Base-by-base conservation (phyloP, 2,329 filamentous ascomycete species). In the Drechslerella coelobrocha region DNA sequence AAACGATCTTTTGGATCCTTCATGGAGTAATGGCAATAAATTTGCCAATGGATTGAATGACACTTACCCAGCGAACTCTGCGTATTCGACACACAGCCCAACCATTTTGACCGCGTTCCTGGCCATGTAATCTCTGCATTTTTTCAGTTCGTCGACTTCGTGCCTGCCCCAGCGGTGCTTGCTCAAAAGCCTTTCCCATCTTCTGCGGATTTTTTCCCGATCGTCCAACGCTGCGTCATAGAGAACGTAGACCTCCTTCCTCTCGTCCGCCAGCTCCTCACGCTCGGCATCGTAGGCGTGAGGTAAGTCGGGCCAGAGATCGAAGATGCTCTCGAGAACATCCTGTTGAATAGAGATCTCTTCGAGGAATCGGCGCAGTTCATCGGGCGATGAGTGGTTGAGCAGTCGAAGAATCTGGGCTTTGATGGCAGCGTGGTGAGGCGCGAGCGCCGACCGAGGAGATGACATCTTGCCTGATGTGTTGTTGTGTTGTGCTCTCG, bases 371-470 rank as follows among this genome's bases (percentile, higher is more conserved):
- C 66, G 59, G 23, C 66, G 37, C 8, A 71, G 50, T 14, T 71
- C 66, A 41, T 71, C 66, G 2, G 66, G 66, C 39, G 66, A 71
- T 8, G 59, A 59, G 53, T 62, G 66, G 19, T 53, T 59, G 24
- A 71, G 66, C 5, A 71, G 66, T 50, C 66, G 66, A 54, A 62
- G 66, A 48, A 71, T 71, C 54, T 71, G 66, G 53, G 52, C 59
- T 39, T 71, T 71, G 19, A 71, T 59, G 66, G 66, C 66, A n/a
- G 66, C 66, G 54, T 71, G 66, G 34, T 71, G 66, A 52, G 66
- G 66, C 29, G 66, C 66, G 19, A 71, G 55, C 47, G 66, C 66
- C 66, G 66, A 71, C 59, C 66, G 66, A 26, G 52, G 34, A 24
- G 60, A 71, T 23, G 66, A 45, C 66, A 71, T 69, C 23, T 59